These are phyloP conservation scores for Scenedesmus sp. DNA, from an alignment of 163 green algal genomes.

Conservation along the genomic window DNA sequence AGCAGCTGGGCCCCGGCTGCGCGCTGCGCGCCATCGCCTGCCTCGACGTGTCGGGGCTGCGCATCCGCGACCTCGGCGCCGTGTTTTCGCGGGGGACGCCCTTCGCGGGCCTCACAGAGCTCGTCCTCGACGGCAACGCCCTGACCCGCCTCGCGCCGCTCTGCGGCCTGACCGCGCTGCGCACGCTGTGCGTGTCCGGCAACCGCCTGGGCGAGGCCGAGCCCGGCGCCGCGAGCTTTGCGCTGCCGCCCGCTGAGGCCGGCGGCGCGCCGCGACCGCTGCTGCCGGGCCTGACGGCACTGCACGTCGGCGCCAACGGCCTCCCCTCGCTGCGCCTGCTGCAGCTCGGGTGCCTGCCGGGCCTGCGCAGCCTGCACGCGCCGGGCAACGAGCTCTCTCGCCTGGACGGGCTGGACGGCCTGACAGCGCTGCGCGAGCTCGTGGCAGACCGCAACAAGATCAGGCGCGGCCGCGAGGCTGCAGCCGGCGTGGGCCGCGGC, in stretches of 20 bases:
- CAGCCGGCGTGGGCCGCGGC: no score
- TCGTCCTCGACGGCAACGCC: slow-evolving; percentile 72
- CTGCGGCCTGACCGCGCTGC: slow-evolving; percentile 33
- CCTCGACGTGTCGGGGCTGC: slow-evolving; percentile 35
- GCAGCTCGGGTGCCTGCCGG: slow-evolving; percentile 58
- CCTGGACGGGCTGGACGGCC: slow-evolving; percentile 71
- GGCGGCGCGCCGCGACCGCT: neutral
- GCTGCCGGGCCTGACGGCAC: slow-evolving; percentile 52
- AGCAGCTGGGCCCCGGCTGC: slow-evolving; percentile 34
- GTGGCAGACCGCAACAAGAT: slow-evolving; percentile 79
- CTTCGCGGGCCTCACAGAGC: slow-evolving; percentile 44
- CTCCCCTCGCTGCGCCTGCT: slow-evolving; percentile 64
- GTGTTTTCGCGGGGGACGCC: slow-evolving; percentile 54
- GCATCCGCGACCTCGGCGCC: slow-evolving; percentile 69
- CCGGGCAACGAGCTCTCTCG: slow-evolving; percentile 75
- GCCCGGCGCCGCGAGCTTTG: slow-evolving; percentile 1
- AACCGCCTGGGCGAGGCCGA: slow-evolving; percentile 63
- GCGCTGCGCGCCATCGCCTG: slow-evolving; percentile 12
- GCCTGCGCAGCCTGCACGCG: slow-evolving; percentile 71
- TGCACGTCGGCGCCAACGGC: slow-evolving; percentile 67
- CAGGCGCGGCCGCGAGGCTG: no score
- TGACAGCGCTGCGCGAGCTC: slow-evolving; percentile 73
- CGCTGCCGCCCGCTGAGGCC: neutral
- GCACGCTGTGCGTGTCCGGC: slow-evolving; percentile 59
- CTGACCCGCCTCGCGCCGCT: slow-evolving; percentile 44